Conservation (phyloP, 1,284 basidiomycete genomes). For the Puccinia hordei region DNA sequence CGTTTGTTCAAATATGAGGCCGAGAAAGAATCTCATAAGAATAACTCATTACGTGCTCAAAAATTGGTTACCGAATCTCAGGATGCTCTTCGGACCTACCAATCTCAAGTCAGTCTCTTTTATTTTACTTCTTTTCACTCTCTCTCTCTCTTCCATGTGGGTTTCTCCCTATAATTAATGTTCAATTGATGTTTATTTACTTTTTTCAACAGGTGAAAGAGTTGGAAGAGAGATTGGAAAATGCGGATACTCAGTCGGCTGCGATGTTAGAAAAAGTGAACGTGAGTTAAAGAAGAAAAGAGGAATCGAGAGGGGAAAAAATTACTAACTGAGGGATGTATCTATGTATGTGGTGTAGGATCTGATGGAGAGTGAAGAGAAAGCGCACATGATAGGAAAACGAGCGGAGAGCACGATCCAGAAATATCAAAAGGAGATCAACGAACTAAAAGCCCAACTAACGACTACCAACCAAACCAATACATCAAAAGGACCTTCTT, state of each 20-base stretch:
- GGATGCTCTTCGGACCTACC: constrained; percentile 15
- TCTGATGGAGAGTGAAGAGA: constrained; percentile 45
- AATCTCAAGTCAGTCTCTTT: constrained; percentile 8
- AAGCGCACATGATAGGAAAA: background rate
- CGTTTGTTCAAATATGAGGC: background rate
- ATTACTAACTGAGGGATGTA: too few relatives aligned
- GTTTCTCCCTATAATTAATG: background rate
- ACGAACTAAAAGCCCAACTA: background rate
- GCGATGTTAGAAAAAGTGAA: constrained; percentile 41
- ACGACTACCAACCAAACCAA: too few relatives aligned
- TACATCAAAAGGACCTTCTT: too few relatives aligned
- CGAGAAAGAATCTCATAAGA: constrained; percentile 25
- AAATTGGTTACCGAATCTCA: constrained; percentile 19
- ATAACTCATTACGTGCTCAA: background rate
- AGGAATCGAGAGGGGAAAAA: too few relatives aligned
- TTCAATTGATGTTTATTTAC: background rate
- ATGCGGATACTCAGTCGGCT: constrained; percentile 35
- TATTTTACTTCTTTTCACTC: background rate
- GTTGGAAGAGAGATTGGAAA: constrained; percentile 29
- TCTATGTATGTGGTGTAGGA: constrained; percentile 10
- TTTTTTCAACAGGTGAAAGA: constrained; percentile 25
- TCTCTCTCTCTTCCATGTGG: background rate
- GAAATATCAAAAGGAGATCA: background rate
- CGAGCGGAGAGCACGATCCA: background rate
- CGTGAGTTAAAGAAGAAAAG: constrained; percentile 1